Conservation (phyloP, 108 stramenopile genomes). For the Tribonema minus region DNA sequence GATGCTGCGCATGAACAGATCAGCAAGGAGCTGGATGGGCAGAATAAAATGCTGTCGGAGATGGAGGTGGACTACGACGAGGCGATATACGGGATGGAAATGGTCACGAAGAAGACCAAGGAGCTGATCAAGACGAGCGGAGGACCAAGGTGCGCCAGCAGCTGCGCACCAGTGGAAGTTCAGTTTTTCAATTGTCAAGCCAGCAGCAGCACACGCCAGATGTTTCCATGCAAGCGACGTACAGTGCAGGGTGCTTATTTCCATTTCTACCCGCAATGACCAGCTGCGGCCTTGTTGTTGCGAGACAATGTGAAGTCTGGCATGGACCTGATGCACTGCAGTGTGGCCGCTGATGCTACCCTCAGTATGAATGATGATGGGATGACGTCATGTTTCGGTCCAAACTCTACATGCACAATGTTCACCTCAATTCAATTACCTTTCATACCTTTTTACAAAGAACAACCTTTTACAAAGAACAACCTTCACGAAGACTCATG, state of each 20-base stretch:
- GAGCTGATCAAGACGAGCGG: constrained; percentile 76
- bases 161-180: neutral
- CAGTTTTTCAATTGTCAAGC: neutral
- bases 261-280: neutral
- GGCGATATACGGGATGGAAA: constrained; percentile 68
- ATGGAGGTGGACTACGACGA: constrained; percentile 79
- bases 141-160: too few relatives aligned
- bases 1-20: too few relatives aligned
- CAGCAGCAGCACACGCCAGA: neutral
- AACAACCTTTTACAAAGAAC: too few relatives aligned
- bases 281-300: neutral
- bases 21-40: constrained; percentile 73
- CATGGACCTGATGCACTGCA: too few relatives aligned
- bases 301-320: neutral
- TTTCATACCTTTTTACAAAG: too few relatives aligned
- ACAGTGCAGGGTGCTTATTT: neutral
- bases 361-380: too few relatives aligned
- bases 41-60: constrained; percentile 81
- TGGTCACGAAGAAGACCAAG: constrained; percentile 77
- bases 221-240: neutral
- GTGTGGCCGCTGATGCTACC: too few relatives aligned
- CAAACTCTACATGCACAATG: too few relatives aligned
- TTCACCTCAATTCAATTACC: too few relatives aligned
- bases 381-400: too few relatives aligned
- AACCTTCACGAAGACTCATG: too few relatives aligned